phyloP scores from a whole-genome alignment of 2,329 filamentous ascomycete genomes.

The Aspergillus fructus region DNA sequence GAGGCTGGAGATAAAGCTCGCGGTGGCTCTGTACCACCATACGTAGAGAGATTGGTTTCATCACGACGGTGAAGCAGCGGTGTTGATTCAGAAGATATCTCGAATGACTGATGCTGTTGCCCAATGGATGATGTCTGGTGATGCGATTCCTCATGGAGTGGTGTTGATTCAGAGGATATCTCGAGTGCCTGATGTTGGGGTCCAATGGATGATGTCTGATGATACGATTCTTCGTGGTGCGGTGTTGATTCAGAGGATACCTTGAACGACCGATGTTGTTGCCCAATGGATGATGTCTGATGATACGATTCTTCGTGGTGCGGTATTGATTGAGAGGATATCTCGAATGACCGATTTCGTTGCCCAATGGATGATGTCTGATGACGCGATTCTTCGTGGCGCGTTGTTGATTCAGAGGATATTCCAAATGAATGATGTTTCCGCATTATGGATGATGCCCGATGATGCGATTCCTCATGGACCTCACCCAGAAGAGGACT shows the following conservation, averaged over 20 bases:
- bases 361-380: slow-evolving; percentile 18
- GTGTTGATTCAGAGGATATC: too few species aligned
- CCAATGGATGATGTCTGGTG: slow-evolving; percentile 19
- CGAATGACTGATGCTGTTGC: slow-evolving; percentile 25
- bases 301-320: slow-evolving; percentile 19
- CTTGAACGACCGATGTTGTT: slow-evolving; percentile 26
- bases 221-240: slow-evolving; percentile 19
- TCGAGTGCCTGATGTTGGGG: too few species aligned
- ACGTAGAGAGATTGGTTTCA: slow-evolving; percentile 27
- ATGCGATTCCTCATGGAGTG: slow-evolving; percentile 18
- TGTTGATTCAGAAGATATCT: slow-evolving; percentile 43
- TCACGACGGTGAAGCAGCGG: slow-evolving; percentile 40
- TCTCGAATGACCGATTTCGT: slow-evolving; percentile 28
- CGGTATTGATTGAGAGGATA: slow-evolving; percentile 45
- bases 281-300: too few species aligned
- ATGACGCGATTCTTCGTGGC: slow-evolving; percentile 21
- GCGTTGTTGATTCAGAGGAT: too few species aligned
- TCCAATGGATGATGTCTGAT: too few species aligned
- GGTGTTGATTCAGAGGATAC: slow-evolving; percentile 45
- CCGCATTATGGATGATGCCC: too few species aligned
- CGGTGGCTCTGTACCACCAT: slow-evolving; percentile 31
- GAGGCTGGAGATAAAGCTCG: slow-evolving; percentile 24
- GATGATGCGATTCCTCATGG: slow-evolving; percentile 15
- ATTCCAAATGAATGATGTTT: too few species aligned
- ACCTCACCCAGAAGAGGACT: slow-evolving; percentile 30